Evolutionary conservation across 169 alveolate genomes (phyloP).

Genomic region (Plasmodium adleri): DNA sequence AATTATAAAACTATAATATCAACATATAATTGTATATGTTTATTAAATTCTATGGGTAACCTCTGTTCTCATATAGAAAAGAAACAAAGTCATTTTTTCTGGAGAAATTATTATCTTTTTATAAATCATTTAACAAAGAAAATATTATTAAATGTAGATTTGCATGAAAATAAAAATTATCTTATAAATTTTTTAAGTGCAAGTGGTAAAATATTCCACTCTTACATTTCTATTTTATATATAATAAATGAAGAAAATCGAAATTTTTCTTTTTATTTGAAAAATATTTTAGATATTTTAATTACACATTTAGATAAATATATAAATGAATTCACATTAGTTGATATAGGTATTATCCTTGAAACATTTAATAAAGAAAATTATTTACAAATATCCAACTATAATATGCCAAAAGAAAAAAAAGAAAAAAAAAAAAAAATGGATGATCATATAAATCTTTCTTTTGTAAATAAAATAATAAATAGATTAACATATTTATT

Average conservation of each 20-base stretch:
- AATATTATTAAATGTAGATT: background rate
- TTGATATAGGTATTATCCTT: slow-evolving; percentile 17
- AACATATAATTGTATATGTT: slow-evolving; percentile 4
- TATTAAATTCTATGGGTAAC: slow-evolving; percentile 8
- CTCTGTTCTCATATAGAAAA: slow-evolving; percentile 1
- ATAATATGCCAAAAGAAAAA: background rate
- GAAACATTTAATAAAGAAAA: slow-evolving; percentile 44
- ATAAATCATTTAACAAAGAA: slow-evolving; percentile 10
- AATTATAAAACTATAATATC: background rate
- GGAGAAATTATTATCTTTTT: slow-evolving; percentile 22
- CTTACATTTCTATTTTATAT: background rate
- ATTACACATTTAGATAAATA: slow-evolving; percentile 3
- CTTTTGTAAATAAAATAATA: background rate
- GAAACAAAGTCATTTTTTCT: slow-evolving; percentile 4
- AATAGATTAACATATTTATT: slow-evolving; percentile 5
- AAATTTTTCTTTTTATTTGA: slow-evolving; percentile 14
- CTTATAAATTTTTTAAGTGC: slow-evolving; percentile 23
- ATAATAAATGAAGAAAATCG: background rate
- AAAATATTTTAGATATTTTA: background rate
- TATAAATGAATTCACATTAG: slow-evolving; percentile 5
- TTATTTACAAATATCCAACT: slow-evolving; percentile 15
- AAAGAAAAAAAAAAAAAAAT: too few relatives aligned
- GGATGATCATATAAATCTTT: background rate
- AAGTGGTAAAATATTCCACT: slow-evolving; percentile 25
- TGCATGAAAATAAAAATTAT: slow-evolving; percentile 12